A percentile compares a stretch with the other conserved stretches of the same genome.
phyloP scores from a whole-genome alignment of 768 basidiomycete species.

The Suillus placidus region DNA sequence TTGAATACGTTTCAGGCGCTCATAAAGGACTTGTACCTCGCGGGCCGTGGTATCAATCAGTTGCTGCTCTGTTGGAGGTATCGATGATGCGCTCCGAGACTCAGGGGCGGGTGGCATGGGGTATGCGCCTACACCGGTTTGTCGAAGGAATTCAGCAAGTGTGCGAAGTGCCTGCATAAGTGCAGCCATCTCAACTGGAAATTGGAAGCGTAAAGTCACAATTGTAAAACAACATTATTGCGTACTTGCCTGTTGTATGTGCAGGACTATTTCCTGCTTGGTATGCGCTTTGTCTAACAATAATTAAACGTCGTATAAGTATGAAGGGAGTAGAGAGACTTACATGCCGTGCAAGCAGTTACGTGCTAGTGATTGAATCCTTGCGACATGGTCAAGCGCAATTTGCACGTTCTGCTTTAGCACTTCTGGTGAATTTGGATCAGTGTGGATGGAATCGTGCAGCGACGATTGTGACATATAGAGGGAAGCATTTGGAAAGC shows the following conservation, averaged over 20 bases:
- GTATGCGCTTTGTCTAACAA: constrained; percentile 60
- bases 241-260: constrained; percentile 53
- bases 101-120: constrained; percentile 44
- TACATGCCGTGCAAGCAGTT: constrained; percentile 57
- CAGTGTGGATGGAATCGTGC: constrained; percentile 29
- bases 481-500: constrained; percentile 14
- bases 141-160: constrained; percentile 51
- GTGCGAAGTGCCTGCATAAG: constrained; percentile 54
- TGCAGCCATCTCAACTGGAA: constrained; percentile 48
- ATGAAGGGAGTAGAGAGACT: constrained; percentile 20
- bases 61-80: constrained; percentile 47
- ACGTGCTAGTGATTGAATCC: constrained; percentile 52
- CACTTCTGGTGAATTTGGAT: constrained; percentile 61
- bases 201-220: background rate
- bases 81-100: constrained; percentile 14
- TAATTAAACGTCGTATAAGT: background rate
- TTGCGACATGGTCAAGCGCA: constrained; percentile 49
- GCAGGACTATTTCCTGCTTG: constrained; percentile 53
- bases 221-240: background rate
- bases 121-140: constrained; percentile 68
- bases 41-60: constrained; percentile 45
- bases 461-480: constrained; percentile 35
- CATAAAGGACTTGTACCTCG: constrained; percentile 50
- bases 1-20: constrained; percentile 53
- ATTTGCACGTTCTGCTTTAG: constrained; percentile 61